These are phyloP conservation scores for Penicillium sp. DNA, from an alignment of 2,329 filamentous ascomycete species.

Conservation along the genomic window DNA sequence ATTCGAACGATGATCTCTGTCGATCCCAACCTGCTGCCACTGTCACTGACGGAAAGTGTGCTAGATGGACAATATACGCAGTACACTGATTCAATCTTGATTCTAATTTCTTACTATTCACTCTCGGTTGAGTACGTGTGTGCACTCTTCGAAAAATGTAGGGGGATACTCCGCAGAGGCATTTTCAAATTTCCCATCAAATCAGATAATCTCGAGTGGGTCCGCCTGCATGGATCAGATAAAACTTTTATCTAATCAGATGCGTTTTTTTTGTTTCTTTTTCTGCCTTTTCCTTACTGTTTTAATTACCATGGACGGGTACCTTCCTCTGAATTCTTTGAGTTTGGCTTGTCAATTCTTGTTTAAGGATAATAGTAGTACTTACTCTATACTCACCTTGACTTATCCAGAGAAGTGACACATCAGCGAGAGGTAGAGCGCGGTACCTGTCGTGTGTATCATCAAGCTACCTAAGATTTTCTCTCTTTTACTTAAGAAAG, in stretches of 20 bases:
- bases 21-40: background rate
- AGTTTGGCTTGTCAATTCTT: conserved; percentile 1
- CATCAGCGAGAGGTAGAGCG: conserved; percentile 3
- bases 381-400: too few species aligned
- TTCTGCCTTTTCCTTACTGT: background rate
- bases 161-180: too few species aligned
- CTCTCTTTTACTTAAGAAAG: background rate
- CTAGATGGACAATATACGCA: too few species aligned
- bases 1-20: background rate
- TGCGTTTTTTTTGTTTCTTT: background rate
- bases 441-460: too few species aligned
- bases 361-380: too few species aligned
- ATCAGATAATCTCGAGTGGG: conserved; percentile 9
- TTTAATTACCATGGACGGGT: background rate
- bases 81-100: background rate
- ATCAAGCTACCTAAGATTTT: too few species aligned
- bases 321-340: background rate
- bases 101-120: background rate
- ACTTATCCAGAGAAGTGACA: background rate
- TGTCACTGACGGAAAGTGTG: background rate
- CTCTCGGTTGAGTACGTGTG: background rate
- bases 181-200: conserved; percentile 1
- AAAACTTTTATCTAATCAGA: conserved; percentile 25
- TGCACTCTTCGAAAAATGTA: background rate
- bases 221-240: conserved; percentile 22